Base-by-base conservation (phyloP, 352 stramenopile genomes). In the Phytophthora fragariaefolia region DNA sequence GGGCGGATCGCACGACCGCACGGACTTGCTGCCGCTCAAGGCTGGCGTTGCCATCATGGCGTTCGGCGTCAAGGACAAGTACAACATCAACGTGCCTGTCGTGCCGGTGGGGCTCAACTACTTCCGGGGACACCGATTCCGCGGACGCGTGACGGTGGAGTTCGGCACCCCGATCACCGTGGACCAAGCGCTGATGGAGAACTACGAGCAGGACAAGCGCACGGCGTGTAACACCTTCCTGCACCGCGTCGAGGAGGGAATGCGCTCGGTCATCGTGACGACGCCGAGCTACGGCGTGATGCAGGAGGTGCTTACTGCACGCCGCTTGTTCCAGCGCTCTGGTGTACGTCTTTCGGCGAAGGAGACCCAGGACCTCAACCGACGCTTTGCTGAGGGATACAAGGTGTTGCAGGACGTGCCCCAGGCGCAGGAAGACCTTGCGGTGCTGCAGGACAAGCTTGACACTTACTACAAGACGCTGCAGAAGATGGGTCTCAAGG, bases 71-170 rank as follows among this genome's bases (percentile, higher is more conserved):
- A 92, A 98, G 54, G 97, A 99, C 77, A 96, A 98, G 77, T 97
- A 99, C 79, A 97, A 97, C 34, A 90, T 99, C 26, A 98, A 94
- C 24, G 90, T 97, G 30, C 95, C 96, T 0, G 98, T 99, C 17
- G 95, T 99, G 27, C 97, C 98, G 5, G 97, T 99, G 40, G 98
- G 98, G 7, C 80, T 99, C 32, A 99, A 98, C 71, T 99, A 99
- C 75, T 99, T 99, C 75, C 86, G 90, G 32, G 95, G 95, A 28
- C 97, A 99, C 69, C 83, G 93, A 51, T 99, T 99, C 83, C 87
- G 98, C 52, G 96, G 96, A 7, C 95, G 97, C 62, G 96, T 97
- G 57, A 97, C 98, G 4, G 96, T 99, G 15, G 97, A 99, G 69
- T 99, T 99, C 75, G 97, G 97, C 0, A 92, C 89, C 13, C 93